Conservation (phyloP, 768 basidiomycete genomes). For the Saitozyma sp. region DNA sequence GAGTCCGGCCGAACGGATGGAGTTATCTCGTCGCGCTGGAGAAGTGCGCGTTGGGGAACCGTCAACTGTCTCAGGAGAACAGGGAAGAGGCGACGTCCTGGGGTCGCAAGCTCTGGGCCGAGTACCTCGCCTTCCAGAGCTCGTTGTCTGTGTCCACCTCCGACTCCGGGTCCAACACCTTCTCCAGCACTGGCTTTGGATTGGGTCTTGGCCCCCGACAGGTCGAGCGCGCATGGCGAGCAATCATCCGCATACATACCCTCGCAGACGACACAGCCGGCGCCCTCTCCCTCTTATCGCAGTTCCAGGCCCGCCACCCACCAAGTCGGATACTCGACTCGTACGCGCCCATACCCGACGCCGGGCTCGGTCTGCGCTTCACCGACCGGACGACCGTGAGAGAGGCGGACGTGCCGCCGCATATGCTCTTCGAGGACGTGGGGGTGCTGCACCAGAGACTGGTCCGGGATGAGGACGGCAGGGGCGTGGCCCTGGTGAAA, state of each 20-base stretch:
- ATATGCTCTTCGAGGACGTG: constrained; percentile 74
- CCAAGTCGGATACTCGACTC: constrained; percentile 57
- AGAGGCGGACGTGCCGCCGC: constrained; percentile 78
- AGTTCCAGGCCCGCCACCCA: constrained; percentile 68
- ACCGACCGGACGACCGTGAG: constrained; percentile 62
- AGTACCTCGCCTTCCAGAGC: constrained; percentile 57
- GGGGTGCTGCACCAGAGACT: constrained; percentile 74
- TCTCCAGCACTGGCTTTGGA: not conserved
- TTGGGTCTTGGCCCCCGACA: constrained; percentile 35
- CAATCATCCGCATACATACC: constrained; percentile 66
- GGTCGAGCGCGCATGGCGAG: constrained; percentile 68
- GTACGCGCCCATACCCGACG: constrained; percentile 48
- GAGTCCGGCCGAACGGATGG: constrained; percentile 55
- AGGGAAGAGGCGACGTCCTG: constrained; percentile 57
- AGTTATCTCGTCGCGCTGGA: constrained; percentile 70
- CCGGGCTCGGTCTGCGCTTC: constrained; percentile 63
- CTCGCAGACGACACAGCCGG: constrained; percentile 57
- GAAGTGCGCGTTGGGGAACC: constrained; percentile 59
- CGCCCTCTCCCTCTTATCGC: constrained; percentile 58
- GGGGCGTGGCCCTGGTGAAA: constrained; percentile 67
- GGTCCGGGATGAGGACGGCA: constrained; percentile 53
- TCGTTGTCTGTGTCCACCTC: not conserved
- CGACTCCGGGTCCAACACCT: not conserved
- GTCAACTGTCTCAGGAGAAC: constrained; percentile 56
- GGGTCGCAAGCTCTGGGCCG: constrained; percentile 66